Conservation (phyloP, 139 green algal genomes). For the Chlamydomonas sphaeroides region DNA sequence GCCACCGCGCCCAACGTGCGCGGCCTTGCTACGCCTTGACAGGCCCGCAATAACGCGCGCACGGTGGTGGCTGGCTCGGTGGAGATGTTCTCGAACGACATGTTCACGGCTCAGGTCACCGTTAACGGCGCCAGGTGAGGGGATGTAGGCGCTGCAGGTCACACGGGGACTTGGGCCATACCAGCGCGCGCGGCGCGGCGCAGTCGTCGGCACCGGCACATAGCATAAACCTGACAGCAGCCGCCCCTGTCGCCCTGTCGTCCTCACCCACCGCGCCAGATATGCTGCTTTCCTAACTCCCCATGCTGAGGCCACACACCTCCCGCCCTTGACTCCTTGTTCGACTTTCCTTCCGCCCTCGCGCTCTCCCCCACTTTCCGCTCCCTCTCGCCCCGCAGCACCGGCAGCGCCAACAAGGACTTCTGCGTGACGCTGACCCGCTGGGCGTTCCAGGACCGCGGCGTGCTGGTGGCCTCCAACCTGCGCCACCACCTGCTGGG, state of each 20-base stretch:
- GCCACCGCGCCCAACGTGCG: not conserved
- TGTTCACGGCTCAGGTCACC: conserved; percentile 55
- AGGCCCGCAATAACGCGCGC: conserved; percentile 90
- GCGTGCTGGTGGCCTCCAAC: conserved; percentile 70
- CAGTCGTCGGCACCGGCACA: no score
- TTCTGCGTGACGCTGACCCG: conserved; percentile 70
- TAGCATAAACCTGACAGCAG: no score
- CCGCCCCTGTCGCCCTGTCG: no score
- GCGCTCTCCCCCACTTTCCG: no score
- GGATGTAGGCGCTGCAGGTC: not conserved
- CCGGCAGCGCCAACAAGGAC: conserved; percentile 67
- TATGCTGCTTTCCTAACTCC: no score
- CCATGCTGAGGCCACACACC: no score
- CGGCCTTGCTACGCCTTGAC: no score
- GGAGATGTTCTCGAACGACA: conserved; percentile 81
- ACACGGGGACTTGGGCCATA: no score
- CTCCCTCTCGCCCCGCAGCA: not conserved
- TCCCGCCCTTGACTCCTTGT: no score
- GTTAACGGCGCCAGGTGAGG: conserved; percentile 41
- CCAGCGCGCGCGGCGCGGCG: no score
- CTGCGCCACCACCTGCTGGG: conserved; percentile 64
- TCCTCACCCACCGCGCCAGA: no score
- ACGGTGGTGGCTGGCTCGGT: conserved; percentile 84
- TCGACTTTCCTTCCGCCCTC: no score
- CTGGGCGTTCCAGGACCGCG: conserved; percentile 84